phyloP scores from a whole-genome alignment of 768 basidiomycete genomes.

The Tephrocybe sp. region DNA sequence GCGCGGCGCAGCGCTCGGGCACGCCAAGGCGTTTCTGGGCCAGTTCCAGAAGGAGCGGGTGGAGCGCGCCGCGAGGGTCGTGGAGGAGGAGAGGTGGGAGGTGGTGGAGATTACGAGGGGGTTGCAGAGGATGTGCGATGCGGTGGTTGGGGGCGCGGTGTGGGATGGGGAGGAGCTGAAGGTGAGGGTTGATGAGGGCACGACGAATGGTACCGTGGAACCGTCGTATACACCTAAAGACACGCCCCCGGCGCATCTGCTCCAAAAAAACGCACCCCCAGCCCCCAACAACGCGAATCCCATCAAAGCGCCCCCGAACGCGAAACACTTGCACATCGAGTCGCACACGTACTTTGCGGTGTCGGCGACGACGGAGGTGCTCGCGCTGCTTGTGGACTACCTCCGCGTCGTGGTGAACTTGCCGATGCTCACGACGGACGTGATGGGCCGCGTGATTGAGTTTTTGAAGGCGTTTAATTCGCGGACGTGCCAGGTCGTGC shows the following conservation, averaged over 20 bases:
- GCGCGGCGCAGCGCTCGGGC: constrained; percentile 80
- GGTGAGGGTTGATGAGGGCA: not conserved
- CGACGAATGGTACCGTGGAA: not conserved
- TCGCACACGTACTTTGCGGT: constrained; percentile 86
- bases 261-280: not conserved
- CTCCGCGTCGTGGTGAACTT: constrained; percentile 86
- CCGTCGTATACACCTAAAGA: not conserved
- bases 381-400: constrained; percentile 80
- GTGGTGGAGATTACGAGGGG: constrained; percentile 68
- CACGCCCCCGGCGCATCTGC: not conserved
- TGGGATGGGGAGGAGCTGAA: constrained; percentile 15
- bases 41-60: constrained; percentile 83
- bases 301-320: constrained; percentile 22
- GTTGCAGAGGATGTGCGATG: constrained; percentile 71
- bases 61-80: constrained; percentile 79
- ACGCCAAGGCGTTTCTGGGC: constrained; percentile 89
- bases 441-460: constrained; percentile 93
- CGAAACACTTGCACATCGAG: constrained; percentile 76
- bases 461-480: constrained; percentile 98
- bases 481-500: constrained; percentile 94
- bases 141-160: constrained; percentile 76
- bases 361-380: constrained; percentile 75
- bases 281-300: too few relatives aligned
- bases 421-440: constrained; percentile 86
- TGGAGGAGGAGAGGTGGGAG: constrained; percentile 96